These are phyloP conservation scores for Hortiboletus flavorubellus DNA, from an alignment of 768 basidiomycete species.

Conservation along the genomic window DNA sequence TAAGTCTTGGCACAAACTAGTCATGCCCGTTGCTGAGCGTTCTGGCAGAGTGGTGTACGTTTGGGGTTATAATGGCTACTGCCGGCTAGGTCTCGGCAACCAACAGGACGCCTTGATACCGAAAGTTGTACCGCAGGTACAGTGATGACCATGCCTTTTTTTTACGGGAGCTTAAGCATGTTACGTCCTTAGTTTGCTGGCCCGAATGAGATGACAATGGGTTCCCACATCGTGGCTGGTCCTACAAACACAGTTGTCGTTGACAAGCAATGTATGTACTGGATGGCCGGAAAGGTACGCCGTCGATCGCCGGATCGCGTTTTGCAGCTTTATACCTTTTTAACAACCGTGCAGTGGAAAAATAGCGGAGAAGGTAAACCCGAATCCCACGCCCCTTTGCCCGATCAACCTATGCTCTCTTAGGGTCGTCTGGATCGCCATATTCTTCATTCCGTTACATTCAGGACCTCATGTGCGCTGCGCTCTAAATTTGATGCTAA, in stretches of 20 bases:
- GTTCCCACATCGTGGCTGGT: constrained; percentile 65
- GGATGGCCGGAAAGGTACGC: constrained; percentile 75
- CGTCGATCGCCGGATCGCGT: neutral
- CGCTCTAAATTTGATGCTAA: neutral
- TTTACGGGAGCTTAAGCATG: neutral
- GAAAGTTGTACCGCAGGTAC: constrained; percentile 76
- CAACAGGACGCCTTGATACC: constrained; percentile 81
- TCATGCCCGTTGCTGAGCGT: constrained; percentile 7
- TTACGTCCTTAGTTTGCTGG: constrained; percentile 62
- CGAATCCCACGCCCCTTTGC: neutral
- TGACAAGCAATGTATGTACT: constrained; percentile 84
- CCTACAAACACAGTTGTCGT: constrained; percentile 81
- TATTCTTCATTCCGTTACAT: constrained; percentile 85
- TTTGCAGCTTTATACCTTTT: neutral
- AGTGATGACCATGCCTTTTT: constrained; percentile 1
- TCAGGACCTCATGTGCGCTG: constrained; percentile 75
- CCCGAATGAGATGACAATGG: constrained; percentile 60
- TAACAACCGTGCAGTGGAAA: constrained; percentile 67
- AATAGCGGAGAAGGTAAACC: constrained; percentile 82
- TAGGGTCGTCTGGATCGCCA: constrained; percentile 85
- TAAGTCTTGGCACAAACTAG: constrained; percentile 24
- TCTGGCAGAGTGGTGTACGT: constrained; percentile 63
- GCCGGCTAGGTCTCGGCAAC: constrained; percentile 83
- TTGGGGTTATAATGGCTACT: constrained; percentile 91
- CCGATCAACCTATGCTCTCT: constrained; percentile 6